These are phyloP conservation scores for Rhytidiadelphus loreus DNA, from an alignment of 225 moss, liverwort and hornwort species.

Conservation along the genomic window DNA sequence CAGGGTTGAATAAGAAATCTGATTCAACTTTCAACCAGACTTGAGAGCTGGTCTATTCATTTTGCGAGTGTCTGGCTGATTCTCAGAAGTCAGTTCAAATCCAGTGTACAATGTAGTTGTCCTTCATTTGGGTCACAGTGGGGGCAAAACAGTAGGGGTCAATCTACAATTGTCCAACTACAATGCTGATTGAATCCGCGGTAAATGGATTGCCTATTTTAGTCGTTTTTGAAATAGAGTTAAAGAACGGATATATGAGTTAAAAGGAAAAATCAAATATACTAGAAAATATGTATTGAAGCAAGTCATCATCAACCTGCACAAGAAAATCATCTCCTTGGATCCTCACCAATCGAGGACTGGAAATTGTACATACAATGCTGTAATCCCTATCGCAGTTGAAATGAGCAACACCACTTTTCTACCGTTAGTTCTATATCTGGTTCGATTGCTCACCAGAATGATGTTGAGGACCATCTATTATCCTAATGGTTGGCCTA, in stretches of 20 bases:
- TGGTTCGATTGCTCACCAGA: slow-evolving; percentile 19
- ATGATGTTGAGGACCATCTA: slow-evolving; percentile 25
- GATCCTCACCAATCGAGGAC: background rate
- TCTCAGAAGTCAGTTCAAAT: background rate
- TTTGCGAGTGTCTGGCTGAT: background rate
- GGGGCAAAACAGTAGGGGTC: background rate
- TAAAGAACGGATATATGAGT: background rate
- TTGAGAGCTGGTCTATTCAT: background rate
- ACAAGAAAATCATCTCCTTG: background rate
- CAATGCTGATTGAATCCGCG: background rate
- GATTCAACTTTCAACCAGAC: background rate
- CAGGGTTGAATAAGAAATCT: background rate
- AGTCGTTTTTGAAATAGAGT: background rate
- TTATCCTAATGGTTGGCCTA: slow-evolving; percentile 20
- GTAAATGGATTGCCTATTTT: no score
- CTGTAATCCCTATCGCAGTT: background rate
- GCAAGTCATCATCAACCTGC: background rate
- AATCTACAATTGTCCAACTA: background rate
- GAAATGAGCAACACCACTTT: background rate
- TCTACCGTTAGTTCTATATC: background rate
- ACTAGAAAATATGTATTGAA: background rate
- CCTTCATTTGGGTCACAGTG: background rate
- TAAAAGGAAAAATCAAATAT: background rate
- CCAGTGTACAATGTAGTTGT: background rate
- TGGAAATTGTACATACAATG: background rate